Evolutionary conservation across 176 grass and related monocot species (phyloP).

Genomic region (Hordeum marinum): DNA sequence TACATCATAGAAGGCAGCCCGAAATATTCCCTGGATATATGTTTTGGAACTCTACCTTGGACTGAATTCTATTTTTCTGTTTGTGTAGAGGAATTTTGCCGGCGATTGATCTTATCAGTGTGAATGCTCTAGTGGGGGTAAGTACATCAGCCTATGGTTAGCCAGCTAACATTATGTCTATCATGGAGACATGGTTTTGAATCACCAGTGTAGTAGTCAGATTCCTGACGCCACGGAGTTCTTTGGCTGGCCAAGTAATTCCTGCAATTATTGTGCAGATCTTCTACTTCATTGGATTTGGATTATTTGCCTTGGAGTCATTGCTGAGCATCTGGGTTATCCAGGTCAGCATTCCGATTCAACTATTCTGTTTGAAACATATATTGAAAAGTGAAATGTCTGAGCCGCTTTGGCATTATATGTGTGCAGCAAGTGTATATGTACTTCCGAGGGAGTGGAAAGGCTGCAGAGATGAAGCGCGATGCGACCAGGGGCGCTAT

Average conservation of each 20-base stretch:
- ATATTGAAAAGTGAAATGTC: neutral
- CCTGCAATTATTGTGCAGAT: constrained; percentile 48
- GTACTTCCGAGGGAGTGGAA: constrained; percentile 96
- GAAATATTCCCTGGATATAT: neutral
- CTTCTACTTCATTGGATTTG: constrained; percentile 96
- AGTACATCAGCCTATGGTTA: constrained; percentile 7
- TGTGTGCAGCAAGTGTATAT: constrained; percentile 86
- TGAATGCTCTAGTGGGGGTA: constrained; percentile 81
- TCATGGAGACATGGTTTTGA: neutral
- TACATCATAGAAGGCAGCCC: no score
- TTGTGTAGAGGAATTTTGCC: constrained; percentile 83
- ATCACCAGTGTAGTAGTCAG: neutral
- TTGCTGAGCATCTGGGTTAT: constrained; percentile 96
- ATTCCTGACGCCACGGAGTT: neutral
- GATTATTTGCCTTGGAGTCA: constrained; percentile 80
- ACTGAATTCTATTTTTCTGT: neutral
- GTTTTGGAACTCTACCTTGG: neutral
- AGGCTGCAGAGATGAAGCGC: constrained; percentile 75
- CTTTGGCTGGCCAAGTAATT: neutral
- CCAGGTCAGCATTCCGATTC: constrained; percentile 53
- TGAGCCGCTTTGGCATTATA: constrained; percentile 22
- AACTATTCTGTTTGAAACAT: neutral
- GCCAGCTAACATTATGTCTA: neutral
- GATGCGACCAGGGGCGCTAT: constrained; percentile 73
- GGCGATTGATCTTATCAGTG: constrained; percentile 76